Evolutionary conservation across 257 asterid species (phyloP).

Genomic region (Nyctanthes arbortristis): DNA sequence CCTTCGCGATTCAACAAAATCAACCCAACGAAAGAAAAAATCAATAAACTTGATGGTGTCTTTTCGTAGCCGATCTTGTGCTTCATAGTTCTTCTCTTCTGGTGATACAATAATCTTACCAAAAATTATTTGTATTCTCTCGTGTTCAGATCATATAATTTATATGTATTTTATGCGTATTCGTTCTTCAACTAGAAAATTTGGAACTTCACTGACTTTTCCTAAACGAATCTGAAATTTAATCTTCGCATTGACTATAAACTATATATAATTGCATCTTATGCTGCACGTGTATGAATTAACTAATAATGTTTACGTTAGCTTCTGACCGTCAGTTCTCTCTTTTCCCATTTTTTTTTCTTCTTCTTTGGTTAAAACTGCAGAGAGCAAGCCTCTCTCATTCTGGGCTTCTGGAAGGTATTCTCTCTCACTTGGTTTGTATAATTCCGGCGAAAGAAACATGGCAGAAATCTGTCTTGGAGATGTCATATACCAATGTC

Average conservation of each 20-base stretch:
- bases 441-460: conserved; percentile 6
- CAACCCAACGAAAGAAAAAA: not conserved
- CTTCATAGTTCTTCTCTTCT: conserved; percentile 41
- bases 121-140: not conserved
- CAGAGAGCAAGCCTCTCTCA: conserved; percentile 39
- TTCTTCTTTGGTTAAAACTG: conserved; percentile 31
- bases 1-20: conserved; percentile 14
- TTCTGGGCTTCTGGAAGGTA: conserved; percentile 52
- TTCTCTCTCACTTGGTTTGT: not conserved
- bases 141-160: not conserved
- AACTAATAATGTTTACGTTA: not conserved
- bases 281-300: not conserved
- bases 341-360: not conserved
- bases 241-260: conserved; percentile 4
- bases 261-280: not conserved
- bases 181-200: not conserved
- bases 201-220: not conserved
- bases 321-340: conserved; percentile 21
- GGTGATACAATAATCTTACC: conserved; percentile 26
- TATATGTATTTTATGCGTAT: not conserved
- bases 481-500: not conserved
- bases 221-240: not conserved
- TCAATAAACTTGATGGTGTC: conserved; percentile 33
- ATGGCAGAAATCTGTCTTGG: not conserved
- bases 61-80: conserved; percentile 42